phyloP scores from a whole-genome alignment of 2,329 filamentous ascomycete genomes.

The Colletotrichum endophyticum region DNA sequence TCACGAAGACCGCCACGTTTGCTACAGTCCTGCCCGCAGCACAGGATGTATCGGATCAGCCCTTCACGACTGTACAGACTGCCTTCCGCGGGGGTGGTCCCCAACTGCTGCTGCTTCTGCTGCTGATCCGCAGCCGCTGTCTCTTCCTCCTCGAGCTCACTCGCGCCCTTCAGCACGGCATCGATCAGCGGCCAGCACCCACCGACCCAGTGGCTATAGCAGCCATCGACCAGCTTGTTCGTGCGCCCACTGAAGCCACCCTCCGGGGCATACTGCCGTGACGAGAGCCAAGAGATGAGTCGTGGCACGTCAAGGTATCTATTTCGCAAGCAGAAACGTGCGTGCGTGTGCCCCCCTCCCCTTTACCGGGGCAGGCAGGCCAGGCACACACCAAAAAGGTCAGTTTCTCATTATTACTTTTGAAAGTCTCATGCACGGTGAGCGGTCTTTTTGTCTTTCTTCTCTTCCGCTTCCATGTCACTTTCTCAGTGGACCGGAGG shows the following conservation, averaged over 20 bases:
- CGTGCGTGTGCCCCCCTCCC: slow-evolving; percentile 27
- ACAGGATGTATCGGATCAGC: slow-evolving; percentile 86
- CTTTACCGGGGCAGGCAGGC: background rate
- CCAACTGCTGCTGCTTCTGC: slow-evolving; percentile 26
- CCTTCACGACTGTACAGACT: slow-evolving; percentile 82
- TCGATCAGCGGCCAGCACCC: slow-evolving; percentile 93
- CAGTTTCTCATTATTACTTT: background rate
- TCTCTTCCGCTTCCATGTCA: slow-evolving; percentile 35
- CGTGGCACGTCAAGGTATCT: slow-evolving; percentile 79
- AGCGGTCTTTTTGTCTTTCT: background rate
- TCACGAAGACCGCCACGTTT: slow-evolving; percentile 84
- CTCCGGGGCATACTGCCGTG: slow-evolving; percentile 88
- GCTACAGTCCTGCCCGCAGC: slow-evolving; percentile 79
- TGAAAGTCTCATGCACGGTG: background rate
- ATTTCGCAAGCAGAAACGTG: slow-evolving; percentile 19
- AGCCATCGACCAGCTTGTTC: slow-evolving; percentile 97
- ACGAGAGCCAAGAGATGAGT: slow-evolving; percentile 86
- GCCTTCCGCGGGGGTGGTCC: slow-evolving; percentile 27
- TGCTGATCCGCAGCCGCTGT: slow-evolving; percentile 21
- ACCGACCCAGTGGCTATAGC: slow-evolving; percentile 98
- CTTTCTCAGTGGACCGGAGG: slow-evolving; percentile 34
- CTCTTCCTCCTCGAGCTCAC: slow-evolving; percentile 23
- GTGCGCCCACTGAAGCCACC: slow-evolving; percentile 93
- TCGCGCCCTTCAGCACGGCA: slow-evolving; percentile 69
- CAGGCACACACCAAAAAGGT: background rate